Percentiles rank a stretch among this genome's conserved stretches.
Conservation (phyloP, 2,329 filamentous ascomycete species). For the Pezicula neosporulosa region DNA sequence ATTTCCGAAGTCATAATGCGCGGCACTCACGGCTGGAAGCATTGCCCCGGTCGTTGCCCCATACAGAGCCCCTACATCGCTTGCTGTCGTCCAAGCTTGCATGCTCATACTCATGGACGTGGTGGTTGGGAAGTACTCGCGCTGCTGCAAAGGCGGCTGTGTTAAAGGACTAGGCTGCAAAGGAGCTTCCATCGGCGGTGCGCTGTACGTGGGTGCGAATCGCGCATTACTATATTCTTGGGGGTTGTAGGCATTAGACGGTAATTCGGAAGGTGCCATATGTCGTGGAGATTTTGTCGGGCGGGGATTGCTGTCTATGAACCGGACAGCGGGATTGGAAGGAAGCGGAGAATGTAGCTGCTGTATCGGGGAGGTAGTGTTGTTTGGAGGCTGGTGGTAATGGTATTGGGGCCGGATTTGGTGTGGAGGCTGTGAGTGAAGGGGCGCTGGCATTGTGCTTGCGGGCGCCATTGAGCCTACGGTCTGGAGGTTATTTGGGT, state of each 20-base stretch:
- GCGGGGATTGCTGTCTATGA: slow-evolving; percentile 26
- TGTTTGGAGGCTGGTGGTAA: slow-evolving; percentile 9
- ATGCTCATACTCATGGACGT: neutral
- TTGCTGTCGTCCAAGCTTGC: slow-evolving; percentile 2
- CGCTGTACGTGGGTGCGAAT: slow-evolving; percentile 18
- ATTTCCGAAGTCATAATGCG: slow-evolving; percentile 20
- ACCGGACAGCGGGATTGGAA: slow-evolving; percentile 13
- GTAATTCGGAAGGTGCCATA: slow-evolving; percentile 20
- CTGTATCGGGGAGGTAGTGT: neutral
- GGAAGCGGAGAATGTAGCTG: slow-evolving; percentile 8
- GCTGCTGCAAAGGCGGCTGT: neutral
- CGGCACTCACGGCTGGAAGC: slow-evolving; percentile 10
- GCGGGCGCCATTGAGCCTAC: neutral
- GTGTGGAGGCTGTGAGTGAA: slow-evolving; percentile 8
- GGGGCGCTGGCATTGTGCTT: slow-evolving; percentile 6
- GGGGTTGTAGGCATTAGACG: slow-evolving; percentile 11
- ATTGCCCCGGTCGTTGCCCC: slow-evolving; percentile 9
- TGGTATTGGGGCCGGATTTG: slow-evolving; percentile 13
- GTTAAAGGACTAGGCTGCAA: neutral
- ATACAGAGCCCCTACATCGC: slow-evolving; percentile 1
- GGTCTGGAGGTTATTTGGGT: slow-evolving; percentile 15
- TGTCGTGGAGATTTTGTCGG: slow-evolving; percentile 29
- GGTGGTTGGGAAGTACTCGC: slow-evolving; percentile 1
- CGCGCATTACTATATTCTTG: slow-evolving; percentile 17
- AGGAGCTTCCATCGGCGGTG: neutral